A percentile compares a stretch with the other conserved stretches of the same genome.
Conservation (phyloP, 495 filamentous ascomycete species). For the Evernia prunastri region DNA sequence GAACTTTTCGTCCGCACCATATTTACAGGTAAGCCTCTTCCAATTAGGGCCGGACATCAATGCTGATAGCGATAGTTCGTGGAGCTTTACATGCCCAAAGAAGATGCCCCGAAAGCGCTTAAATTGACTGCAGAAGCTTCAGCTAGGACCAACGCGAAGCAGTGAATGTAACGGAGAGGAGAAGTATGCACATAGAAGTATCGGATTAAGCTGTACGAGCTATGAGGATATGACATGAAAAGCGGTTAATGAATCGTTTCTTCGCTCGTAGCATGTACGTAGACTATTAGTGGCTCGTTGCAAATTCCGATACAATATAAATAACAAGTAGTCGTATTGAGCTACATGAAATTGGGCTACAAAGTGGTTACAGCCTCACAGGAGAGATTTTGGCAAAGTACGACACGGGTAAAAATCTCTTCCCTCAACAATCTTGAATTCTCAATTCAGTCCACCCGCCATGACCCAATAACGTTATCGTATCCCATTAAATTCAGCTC, state of each 20-base stretch:
- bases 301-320: background rate
- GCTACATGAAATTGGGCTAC: background rate
- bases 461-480: background rate
- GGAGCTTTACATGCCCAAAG: constrained; percentile 77
- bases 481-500: background rate
- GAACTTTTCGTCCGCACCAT: constrained; percentile 50
- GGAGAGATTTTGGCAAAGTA: background rate
- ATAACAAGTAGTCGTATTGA: too few species aligned
- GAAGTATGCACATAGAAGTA: background rate
- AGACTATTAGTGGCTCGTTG: background rate
- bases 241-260: too few species aligned
- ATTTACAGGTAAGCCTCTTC: constrained; percentile 38
- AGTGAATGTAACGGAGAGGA: constrained; percentile 13
- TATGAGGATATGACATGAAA: background rate
- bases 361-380: too few species aligned
- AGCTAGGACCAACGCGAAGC: constrained; percentile 59
- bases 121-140: constrained; percentile 58
- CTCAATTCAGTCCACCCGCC: background rate
- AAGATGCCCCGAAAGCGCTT: constrained; percentile 68
- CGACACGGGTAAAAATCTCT: background rate
- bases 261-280: background rate
- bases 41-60: background rate
- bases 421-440: background rate
- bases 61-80: constrained; percentile 55
- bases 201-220: background rate